Percentiles rank a stretch among this genome's conserved stretches.
These are phyloP conservation scores for Clonostachys rhizophaga DNA, from an alignment of 2,329 filamentous ascomycete species.

Conservation along the genomic window DNA sequence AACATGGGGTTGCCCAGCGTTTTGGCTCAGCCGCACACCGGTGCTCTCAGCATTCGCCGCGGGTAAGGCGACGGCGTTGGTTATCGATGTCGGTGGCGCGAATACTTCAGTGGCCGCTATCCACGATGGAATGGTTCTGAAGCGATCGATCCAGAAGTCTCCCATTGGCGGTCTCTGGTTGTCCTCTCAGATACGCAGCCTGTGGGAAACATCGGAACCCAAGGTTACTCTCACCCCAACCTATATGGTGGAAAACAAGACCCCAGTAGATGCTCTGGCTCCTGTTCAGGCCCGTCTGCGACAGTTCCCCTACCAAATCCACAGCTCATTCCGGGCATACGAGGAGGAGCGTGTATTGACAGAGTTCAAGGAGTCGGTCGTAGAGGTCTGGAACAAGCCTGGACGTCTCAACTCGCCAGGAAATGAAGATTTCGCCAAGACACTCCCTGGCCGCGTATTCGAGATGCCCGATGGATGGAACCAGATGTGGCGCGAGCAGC, in stretches of 20 bases:
- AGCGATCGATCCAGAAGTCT: conserved; percentile 83
- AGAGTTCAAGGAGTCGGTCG: conserved; percentile 96
- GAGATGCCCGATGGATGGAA: conserved; percentile 98
- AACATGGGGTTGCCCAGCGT: conserved; percentile 90
- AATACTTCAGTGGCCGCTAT: conserved; percentile 87
- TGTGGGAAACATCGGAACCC: conserved; percentile 68
- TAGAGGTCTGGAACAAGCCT: conserved; percentile 86
- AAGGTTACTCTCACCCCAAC: conserved; percentile 74
- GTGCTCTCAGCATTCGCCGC: conserved; percentile 89
- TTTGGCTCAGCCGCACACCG: conserved; percentile 86
- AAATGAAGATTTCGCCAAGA: conserved; percentile 73
- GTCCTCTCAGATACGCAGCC: conserved; percentile 77
- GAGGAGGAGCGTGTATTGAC: conserved; percentile 91
- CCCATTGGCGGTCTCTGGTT: conserved; percentile 86
- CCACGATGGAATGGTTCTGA: conserved; percentile 90
- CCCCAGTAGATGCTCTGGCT: conserved; percentile 79
- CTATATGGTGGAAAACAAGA: conserved; percentile 84
- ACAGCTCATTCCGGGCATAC: conserved; percentile 70
- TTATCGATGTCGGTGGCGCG: conserved; percentile 86
- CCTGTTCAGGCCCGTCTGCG: conserved; percentile 73
- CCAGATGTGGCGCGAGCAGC: conserved; percentile 86
- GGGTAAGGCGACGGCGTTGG: conserved; percentile 88
- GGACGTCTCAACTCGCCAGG: conserved; percentile 58
- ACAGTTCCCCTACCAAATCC: conserved; percentile 58
- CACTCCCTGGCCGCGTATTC: conserved; percentile 77